phyloP scores from a whole-genome alignment of 257 asterid genomes.

The Verbena officinalis region DNA sequence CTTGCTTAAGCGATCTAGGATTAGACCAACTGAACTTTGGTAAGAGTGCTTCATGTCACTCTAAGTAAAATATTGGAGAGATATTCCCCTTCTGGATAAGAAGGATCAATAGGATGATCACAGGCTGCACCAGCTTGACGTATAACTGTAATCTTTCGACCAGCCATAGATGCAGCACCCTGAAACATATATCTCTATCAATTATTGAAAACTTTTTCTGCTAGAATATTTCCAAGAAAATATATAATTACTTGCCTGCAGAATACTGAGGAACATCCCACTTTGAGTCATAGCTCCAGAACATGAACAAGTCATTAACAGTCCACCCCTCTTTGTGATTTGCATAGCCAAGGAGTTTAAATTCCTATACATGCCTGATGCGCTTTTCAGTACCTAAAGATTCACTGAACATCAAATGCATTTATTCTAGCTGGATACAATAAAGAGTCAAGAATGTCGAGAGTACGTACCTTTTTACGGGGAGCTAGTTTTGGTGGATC shows the following conservation, averaged over 20 bases:
- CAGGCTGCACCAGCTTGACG: constrained; percentile 89
- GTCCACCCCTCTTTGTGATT: constrained; percentile 79
- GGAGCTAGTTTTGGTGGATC: constrained; percentile 99
- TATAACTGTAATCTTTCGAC: constrained; percentile 68
- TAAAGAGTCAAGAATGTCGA: constrained; percentile 9
- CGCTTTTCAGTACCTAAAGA: constrained; percentile 77
- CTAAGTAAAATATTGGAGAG: constrained; percentile 78
- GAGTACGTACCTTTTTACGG: constrained; percentile 73
- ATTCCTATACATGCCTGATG: constrained; percentile 95
- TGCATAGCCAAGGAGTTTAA: constrained; percentile 90
- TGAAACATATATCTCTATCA: constrained; percentile 17
- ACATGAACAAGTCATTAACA: constrained; percentile 96
- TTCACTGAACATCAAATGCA: constrained; percentile 8
- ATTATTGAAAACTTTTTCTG: neutral
- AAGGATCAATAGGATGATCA: constrained; percentile 85
- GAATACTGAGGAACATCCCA: constrained; percentile 73
- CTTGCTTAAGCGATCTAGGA: too few relatives aligned
- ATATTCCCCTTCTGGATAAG: constrained; percentile 86
- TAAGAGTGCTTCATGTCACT: constrained; percentile 59
- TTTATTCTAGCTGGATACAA: constrained; percentile 1
- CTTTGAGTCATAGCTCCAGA: constrained; percentile 99
- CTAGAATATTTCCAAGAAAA: neutral
- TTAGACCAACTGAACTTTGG: too few relatives aligned
- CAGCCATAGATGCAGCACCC: constrained; percentile 89
- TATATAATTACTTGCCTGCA: constrained; percentile 62